These are phyloP conservation scores for Pichia sp. DNA, from an alignment of 1,139 yeast genomes.

Conservation along the genomic window DNA sequence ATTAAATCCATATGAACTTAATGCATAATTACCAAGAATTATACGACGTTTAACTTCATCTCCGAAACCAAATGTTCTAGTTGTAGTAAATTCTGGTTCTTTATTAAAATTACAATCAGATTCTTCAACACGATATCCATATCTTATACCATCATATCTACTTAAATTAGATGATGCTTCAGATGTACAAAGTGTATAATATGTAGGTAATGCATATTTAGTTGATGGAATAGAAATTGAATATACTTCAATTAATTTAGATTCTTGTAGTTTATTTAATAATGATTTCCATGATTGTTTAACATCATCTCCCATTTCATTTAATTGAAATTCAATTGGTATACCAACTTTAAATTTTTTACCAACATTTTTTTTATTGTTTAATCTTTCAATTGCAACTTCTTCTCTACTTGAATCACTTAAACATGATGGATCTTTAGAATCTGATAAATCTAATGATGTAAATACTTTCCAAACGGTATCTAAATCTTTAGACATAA, in stretches of 20 bases:
- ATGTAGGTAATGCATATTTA: slow-evolving; percentile 66
- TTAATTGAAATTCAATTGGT: slow-evolving; percentile 57
- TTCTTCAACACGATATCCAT: slow-evolving; percentile 47
- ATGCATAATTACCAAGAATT: slow-evolving; percentile 76
- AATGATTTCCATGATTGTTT: slow-evolving; percentile 42
- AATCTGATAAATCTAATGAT: slow-evolving; percentile 55
- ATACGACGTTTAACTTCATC: slow-evolving; percentile 78
- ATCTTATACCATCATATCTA: slow-evolving; percentile 84
- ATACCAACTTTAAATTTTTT: slow-evolving; percentile 54
- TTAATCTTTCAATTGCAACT: slow-evolving; percentile 17
- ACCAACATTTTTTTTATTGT: slow-evolving; percentile 5
- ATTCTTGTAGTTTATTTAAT: slow-evolving; percentile 37
- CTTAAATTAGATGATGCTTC: slow-evolving; percentile 93
- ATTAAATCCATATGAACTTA: slow-evolving; percentile 68
- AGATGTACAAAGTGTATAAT: slow-evolving; percentile 83
- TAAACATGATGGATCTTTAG: slow-evolving; percentile 76
- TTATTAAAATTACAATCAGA: slow-evolving; percentile 20
- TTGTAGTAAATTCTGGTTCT: slow-evolving; percentile 41
- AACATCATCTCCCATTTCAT: slow-evolving; percentile 47
- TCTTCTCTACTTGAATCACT: slow-evolving; percentile 33
- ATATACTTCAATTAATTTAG: slow-evolving; percentile 48
- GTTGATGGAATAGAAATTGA: slow-evolving; percentile 68
- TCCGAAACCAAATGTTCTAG: slow-evolving; percentile 68
- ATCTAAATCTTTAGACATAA: slow-evolving; percentile 48
- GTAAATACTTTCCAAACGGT: slow-evolving; percentile 45